Conservation (phyloP, 768 basidiomycete genomes). For the Trichaptum fuscoviolaceum region DNA sequence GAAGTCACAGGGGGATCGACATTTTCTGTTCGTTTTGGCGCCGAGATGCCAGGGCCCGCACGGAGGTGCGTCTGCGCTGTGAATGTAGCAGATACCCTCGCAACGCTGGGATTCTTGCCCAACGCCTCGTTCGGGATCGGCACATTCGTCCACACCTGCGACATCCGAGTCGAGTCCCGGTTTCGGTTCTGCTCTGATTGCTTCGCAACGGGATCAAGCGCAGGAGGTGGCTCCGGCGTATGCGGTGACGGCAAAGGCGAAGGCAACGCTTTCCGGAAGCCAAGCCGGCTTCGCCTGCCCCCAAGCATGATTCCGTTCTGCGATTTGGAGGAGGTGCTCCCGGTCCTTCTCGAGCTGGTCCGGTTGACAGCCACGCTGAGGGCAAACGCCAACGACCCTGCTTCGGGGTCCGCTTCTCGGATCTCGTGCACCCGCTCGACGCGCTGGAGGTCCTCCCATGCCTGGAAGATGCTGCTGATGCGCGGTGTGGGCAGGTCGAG, state of each 20-base stretch:
- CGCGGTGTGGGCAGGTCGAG: not conserved
- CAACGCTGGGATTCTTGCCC: not conserved
- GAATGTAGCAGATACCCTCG: not conserved
- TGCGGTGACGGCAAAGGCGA: not conserved
- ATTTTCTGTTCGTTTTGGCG: not conserved
- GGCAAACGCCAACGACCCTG: no score
- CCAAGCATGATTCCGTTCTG: not conserved
- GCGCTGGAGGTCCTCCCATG: not conserved
- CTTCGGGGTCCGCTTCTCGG: no score
- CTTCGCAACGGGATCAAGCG: not conserved
- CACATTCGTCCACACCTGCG: not conserved
- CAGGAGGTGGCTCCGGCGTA: no score
- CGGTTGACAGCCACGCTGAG: no score
- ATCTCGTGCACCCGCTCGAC: not conserved
- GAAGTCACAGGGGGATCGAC: not conserved
- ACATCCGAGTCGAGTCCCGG: not conserved
- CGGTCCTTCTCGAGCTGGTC: not conserved
- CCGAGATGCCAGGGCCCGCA: not conserved
- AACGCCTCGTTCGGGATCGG: not conserved
- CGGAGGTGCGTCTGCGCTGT: not conserved
- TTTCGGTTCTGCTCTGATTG: not conserved
- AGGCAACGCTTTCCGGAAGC: not conserved
- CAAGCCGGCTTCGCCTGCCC: not conserved
- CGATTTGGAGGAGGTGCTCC: not conserved
- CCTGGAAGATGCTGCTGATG: not conserved